Percentiles rank a stretch among this genome's conserved stretches.
phyloP scores from a whole-genome alignment of 768 basidiomycete genomes.

The Suillus variegatus region DNA sequence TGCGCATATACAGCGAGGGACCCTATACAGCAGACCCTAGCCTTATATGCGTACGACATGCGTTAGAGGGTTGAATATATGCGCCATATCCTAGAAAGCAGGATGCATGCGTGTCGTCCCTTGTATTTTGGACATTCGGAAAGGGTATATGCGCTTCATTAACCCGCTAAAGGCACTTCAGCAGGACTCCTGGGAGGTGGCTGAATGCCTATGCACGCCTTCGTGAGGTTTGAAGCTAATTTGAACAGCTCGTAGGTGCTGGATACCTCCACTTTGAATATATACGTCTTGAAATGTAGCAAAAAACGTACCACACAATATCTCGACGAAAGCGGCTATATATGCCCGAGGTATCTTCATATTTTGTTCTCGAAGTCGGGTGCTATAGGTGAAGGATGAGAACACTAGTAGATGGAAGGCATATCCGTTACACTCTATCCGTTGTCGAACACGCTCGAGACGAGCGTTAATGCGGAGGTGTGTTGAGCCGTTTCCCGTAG shows the following conservation, averaged over 20 bases:
- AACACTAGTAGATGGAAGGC: not conserved
- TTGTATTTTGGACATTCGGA: not conserved
- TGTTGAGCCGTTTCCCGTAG: not conserved
- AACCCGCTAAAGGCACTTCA: not conserved
- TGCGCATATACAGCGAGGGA: not conserved
- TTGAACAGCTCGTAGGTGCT: slow-evolving; percentile 80
- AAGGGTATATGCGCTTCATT: not conserved
- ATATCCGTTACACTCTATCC: not conserved
- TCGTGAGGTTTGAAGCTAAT: slow-evolving; percentile 71
- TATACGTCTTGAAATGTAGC: not conserved
- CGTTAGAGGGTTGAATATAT: not conserved
- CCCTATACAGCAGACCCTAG: too few relatives aligned
- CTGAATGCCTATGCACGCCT: slow-evolving; percentile 46
- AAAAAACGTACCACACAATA: not conserved
- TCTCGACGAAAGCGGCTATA: slow-evolving; percentile 44
- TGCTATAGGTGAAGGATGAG: not conserved
- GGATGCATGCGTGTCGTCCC: not conserved
- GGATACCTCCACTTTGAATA: not conserved
- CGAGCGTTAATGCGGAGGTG: not conserved
- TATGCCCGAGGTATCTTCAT: not conserved
- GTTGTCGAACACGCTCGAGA: not conserved
- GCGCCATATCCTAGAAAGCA: not conserved
- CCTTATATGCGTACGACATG: too few relatives aligned
- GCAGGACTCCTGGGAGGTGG: slow-evolving; percentile 5
- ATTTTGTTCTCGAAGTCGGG: not conserved